Evolutionary conservation across 2,329 filamentous ascomycete genomes (phyloP).

Genomic region (Monosporascus sp.): DNA sequence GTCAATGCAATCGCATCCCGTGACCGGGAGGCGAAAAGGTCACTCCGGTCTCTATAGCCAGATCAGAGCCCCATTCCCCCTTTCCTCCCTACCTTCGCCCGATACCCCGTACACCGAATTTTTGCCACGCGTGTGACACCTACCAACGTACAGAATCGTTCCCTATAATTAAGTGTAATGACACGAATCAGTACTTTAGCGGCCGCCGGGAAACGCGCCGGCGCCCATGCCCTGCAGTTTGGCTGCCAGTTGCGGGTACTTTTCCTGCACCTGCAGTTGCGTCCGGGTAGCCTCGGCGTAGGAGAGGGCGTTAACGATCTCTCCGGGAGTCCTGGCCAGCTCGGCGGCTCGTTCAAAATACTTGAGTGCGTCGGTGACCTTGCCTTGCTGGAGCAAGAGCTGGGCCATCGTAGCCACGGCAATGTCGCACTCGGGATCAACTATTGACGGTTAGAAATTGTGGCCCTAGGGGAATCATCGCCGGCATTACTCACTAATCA

Average conservation of each 20-base stretch:
- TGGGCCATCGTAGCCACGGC: conserved; percentile 98
- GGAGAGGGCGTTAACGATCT: conserved; percentile 92
- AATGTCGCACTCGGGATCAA: conserved; percentile 98
- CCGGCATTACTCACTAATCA: conserved; percentile 71
- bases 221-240: conserved; percentile 56
- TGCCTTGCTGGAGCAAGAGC: conserved; percentile 93
- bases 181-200: conserved; percentile 9
- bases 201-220: conserved; percentile 18
- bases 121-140: no score
- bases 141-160: no score
- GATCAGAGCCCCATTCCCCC: no score
- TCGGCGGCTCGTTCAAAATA: conserved; percentile 97
- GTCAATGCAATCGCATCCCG: no score
- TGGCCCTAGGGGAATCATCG: conserved; percentile 9
- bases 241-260: conserved; percentile 73
- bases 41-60: no score
- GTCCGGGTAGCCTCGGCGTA: conserved; percentile 97
- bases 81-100: no score
- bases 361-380: conserved; percentile 88
- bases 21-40: no score
- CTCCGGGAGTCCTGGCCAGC: conserved; percentile 86
- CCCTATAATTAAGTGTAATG: neutral
- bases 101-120: no score
- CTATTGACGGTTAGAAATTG: conserved; percentile 44
- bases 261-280: conserved; percentile 86